Percentiles rank a stretch among this genome's conserved stretches.
These are phyloP conservation scores for Sporothrix pseudoabietina DNA, from an alignment of 2,329 filamentous ascomycete species.

Conservation along the genomic window DNA sequence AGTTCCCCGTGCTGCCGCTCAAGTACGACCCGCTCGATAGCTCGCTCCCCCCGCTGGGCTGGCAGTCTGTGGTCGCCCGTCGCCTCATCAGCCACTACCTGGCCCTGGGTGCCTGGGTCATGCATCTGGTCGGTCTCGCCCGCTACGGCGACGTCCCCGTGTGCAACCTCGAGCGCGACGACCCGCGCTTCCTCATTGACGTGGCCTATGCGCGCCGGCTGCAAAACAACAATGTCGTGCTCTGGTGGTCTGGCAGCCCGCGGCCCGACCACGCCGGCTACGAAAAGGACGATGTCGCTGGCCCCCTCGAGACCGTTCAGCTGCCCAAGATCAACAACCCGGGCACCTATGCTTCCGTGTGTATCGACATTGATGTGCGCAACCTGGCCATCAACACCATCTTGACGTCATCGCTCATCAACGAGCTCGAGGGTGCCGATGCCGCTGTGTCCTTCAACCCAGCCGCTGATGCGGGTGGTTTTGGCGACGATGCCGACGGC, in stretches of 20 bases:
- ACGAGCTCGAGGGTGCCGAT: slow-evolving; percentile 87
- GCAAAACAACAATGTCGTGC: slow-evolving; percentile 86
- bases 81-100: slow-evolving; percentile 87
- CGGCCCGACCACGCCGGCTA: slow-evolving; percentile 94
- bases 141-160: slow-evolving; percentile 92
- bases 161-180: slow-evolving; percentile 92
- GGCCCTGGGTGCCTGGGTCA: slow-evolving; percentile 87
- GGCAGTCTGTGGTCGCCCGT: slow-evolving; percentile 87
- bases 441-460: slow-evolving; percentile 87
- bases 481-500: slow-evolving; percentile 61
- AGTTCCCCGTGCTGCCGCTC: slow-evolving; percentile 79
- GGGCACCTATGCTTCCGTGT: slow-evolving; percentile 92
- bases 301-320: slow-evolving; percentile 78
- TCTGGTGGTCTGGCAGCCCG: slow-evolving; percentile 93
- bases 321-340: slow-evolving; percentile 95
- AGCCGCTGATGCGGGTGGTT: slow-evolving; percentile 55
- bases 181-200: slow-evolving; percentile 93
- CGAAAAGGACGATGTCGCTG: slow-evolving; percentile 86
- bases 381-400: slow-evolving; percentile 98
- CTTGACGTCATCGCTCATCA: slow-evolving; percentile 92
- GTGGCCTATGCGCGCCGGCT: slow-evolving; percentile 89
- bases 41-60: slow-evolving; percentile 85
- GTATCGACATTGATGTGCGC: slow-evolving; percentile 89
- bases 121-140: slow-evolving; percentile 83
- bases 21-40: slow-evolving; percentile 82